These are phyloP conservation scores for Entomortierella parvispora DNA, from an alignment of 192 early-diverging fungal genomes.

Conservation along the genomic window DNA sequence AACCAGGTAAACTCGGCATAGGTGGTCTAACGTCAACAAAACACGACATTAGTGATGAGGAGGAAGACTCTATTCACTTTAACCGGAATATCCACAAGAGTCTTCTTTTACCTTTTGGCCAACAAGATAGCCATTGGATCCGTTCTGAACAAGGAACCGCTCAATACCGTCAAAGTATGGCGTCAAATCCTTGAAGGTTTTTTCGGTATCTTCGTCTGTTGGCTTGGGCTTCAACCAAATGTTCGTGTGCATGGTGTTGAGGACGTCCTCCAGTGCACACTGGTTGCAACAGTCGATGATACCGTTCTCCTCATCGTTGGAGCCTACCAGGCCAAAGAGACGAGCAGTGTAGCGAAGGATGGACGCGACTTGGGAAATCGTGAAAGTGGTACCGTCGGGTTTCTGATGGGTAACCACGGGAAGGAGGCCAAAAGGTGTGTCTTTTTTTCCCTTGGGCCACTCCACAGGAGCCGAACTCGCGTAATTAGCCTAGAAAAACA, in stretches of 20 bases:
- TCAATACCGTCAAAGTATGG: conserved; percentile 38
- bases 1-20: conserved; percentile 33
- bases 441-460: conserved; percentile 32
- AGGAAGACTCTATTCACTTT: neutral
- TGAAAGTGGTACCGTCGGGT: conserved; percentile 17
- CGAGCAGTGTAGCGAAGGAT: conserved; percentile 22
- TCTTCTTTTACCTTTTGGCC: conserved; percentile 20
- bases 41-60: neutral
- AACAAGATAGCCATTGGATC: conserved; percentile 41
- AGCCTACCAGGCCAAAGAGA: conserved; percentile 20
- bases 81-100: neutral
- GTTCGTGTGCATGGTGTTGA: conserved; percentile 9
- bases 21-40: conserved; percentile 14
- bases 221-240: conserved; percentile 30
- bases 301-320: conserved; percentile 23
- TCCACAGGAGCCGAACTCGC: conserved; percentile 27
- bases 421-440: conserved; percentile 38
- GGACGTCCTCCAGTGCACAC: conserved; percentile 17
- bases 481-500: conserved; percentile 37
- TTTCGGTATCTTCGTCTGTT: conserved; percentile 15
- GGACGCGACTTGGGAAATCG: conserved; percentile 17
- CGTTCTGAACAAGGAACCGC: conserved; percentile 26
- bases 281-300: conserved; percentile 23
- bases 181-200: conserved; percentile 13
- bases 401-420: conserved; percentile 40